Evolutionary conservation across 441 rosid species (phyloP), one percentile per base, ranked within the genome.

Genomic region (Gossypium trilobum): DNA sequence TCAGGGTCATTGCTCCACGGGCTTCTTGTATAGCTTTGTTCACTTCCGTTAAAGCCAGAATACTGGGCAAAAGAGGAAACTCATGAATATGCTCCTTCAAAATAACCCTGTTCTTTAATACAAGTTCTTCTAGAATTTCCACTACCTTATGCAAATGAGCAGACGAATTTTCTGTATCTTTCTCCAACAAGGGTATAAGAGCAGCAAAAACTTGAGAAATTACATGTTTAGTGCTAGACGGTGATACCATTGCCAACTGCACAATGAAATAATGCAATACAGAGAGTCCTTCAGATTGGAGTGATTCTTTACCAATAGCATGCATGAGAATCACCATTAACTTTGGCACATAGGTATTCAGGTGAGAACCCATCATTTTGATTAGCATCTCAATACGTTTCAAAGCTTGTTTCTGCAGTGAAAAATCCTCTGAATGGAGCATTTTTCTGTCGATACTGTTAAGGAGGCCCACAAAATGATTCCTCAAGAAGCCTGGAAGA

Each of bases 281-380:
- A 42, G 85, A 89, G 74, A 96, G 97, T 77, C 99, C 99, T 79
- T 93, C 93, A 66, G 88, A 79, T 76, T 91, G 98, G 73, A 96
- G 91, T 75, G 89, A 82, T 78, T 91, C 99, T 82, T 88, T 96
- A 64, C 75, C 85, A 77, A 93, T 85, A 51, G 96, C 94, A 89
- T 93, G 97, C 97, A 91, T 90, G 73, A 96, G 96, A 82, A 95
- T 96, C 80, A 96, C 98, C 94, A 93, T 87, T 75, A 96, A 79
- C 82, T 96, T 96, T 44, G 98, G 99, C 77, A 93, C 93, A 80
- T 93, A 90, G 69, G 98, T 93, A 78, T 81, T 88, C 71, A 93
- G 87, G 73, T 89, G 91, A 67, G 87, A 88, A 71, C 98, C 98
- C 97, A 96, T 96, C 96, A 93, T 86, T 78, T 87, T 85, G 78